phyloP scores from a whole-genome alignment of 495 filamentous ascomycete species.

The Aspergillus ostianus region DNA sequence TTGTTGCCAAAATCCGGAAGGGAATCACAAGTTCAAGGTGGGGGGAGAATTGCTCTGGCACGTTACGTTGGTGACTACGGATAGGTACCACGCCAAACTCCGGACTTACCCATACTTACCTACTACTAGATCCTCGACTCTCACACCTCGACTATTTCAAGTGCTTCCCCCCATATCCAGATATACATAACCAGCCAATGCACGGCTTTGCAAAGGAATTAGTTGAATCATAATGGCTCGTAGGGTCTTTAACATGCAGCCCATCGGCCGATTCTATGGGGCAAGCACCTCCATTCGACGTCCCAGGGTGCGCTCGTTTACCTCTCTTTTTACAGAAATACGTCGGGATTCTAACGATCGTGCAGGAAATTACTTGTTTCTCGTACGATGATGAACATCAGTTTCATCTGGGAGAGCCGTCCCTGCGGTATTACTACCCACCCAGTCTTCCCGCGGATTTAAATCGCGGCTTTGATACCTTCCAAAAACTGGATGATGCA shows the following conservation, averaged over 20 bases:
- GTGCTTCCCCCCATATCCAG: background rate
- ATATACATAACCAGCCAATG: background rate
- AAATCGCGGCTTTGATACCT: slow-evolving; percentile 75
- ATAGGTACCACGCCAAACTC: no score
- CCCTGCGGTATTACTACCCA: slow-evolving; percentile 84
- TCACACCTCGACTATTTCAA: background rate
- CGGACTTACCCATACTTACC: no score
- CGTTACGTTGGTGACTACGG: no score
- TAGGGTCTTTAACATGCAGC: slow-evolving; percentile 59
- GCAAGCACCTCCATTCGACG: slow-evolving; percentile 63
- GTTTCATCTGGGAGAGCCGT: slow-evolving; percentile 73
- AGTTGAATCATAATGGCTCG: slow-evolving; percentile 29
- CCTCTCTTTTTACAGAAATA: background rate
- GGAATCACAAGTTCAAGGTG: background rate
- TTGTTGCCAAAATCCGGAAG: background rate
- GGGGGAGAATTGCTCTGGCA: no score
- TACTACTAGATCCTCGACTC: no score
- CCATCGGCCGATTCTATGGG: slow-evolving; percentile 57
- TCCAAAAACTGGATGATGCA: slow-evolving; percentile 77
- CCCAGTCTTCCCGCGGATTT: slow-evolving; percentile 69
- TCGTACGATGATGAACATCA: slow-evolving; percentile 82
- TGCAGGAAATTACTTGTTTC: slow-evolving; percentile 82
- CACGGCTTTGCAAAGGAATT: background rate
- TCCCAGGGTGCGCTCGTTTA: slow-evolving; percentile 54
- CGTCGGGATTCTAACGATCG: background rate